Evolutionary conservation across 2,329 filamentous ascomycete genomes (phyloP).

Genomic region (Stachybotrys chartarum): DNA sequence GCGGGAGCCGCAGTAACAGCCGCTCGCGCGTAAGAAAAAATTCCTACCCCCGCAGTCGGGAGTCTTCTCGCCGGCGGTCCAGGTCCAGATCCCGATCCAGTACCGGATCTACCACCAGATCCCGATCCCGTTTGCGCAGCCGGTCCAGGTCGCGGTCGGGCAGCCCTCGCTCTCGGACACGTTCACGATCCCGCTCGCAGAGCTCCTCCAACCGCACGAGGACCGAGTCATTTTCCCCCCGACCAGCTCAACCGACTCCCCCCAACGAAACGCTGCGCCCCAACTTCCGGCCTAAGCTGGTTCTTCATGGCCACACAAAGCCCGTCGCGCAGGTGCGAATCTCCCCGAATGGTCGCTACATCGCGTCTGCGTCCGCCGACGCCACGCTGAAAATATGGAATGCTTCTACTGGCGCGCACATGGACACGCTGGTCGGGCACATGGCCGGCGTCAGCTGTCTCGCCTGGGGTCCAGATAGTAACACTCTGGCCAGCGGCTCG

Average conservation of each 20-base stretch:
- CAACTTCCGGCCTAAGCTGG: constrained; percentile 62
- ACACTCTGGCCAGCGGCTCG: constrained; percentile 80
- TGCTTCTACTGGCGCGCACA: constrained; percentile 65
- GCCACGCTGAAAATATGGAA: constrained; percentile 90
- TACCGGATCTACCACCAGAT: constrained; percentile 23
- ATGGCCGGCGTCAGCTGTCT: constrained; percentile 87
- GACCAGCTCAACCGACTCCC: constrained; percentile 22
- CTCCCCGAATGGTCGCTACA: constrained; percentile 82
- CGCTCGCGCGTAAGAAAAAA: constrained; percentile 10
- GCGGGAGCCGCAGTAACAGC: constrained; percentile 12
- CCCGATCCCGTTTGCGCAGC: constrained; percentile 20
- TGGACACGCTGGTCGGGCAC: constrained; percentile 88
- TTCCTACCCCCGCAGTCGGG: constrained; percentile 18
- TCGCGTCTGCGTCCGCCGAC: constrained; percentile 86
- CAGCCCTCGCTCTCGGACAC: constrained; percentile 13
- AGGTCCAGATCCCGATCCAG: constrained; percentile 24
- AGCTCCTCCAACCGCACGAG: constrained; percentile 22
- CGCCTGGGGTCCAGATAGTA: constrained; percentile 88
- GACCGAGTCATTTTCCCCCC: constrained; percentile 18
- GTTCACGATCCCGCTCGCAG: constrained; percentile 19
- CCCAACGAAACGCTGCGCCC: constrained; percentile 48
- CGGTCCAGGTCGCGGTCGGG: constrained; percentile 19
- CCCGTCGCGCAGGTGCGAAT: constrained; percentile 82
- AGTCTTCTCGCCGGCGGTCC: constrained; percentile 22
- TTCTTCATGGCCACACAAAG: constrained; percentile 69